Conservation (phyloP, 2,329 filamentous ascomycete genomes). For the Colletotrichum orchidophilum region DNA sequence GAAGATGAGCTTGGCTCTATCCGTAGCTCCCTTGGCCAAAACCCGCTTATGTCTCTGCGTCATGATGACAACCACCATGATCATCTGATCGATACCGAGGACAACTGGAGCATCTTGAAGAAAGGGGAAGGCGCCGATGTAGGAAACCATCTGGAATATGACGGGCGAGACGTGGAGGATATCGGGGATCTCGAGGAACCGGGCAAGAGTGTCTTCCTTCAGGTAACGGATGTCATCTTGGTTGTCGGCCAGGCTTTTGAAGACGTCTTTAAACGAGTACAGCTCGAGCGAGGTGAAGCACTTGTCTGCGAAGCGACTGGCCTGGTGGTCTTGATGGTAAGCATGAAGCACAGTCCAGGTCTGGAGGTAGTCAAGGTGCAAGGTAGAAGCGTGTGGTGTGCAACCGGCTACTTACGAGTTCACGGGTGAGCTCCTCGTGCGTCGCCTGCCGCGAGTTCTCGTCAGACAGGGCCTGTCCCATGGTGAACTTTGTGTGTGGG, state of each 20-base stretch:
- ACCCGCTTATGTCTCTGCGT: conserved; percentile 75
- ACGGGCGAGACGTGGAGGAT: conserved; percentile 73
- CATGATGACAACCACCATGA: conserved; percentile 78
- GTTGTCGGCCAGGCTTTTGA: conserved; percentile 73
- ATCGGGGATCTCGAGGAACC: conserved; percentile 79
- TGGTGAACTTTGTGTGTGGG: conserved; percentile 40
- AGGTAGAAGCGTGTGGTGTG: background rate
- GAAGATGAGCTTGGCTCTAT: conserved; percentile 73
- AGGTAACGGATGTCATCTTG: conserved; percentile 71
- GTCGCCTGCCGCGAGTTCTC: conserved; percentile 55
- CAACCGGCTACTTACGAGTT: conserved; percentile 54
- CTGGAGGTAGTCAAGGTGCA: background rate
- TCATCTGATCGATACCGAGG: conserved; percentile 73
- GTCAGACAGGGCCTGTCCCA: conserved; percentile 63
- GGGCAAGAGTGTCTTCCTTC: conserved; percentile 74
- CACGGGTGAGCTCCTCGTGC: conserved; percentile 60
- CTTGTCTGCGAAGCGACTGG: conserved; percentile 71
- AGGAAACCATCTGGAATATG: conserved; percentile 76
- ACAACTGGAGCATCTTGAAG: conserved; percentile 75
- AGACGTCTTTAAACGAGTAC: conserved; percentile 79
- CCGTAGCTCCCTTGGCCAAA: conserved; percentile 64
- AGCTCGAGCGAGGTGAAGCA: conserved; percentile 78
- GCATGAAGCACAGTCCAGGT: background rate
- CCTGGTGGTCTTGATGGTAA: conserved; percentile 50
- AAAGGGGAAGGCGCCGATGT: conserved; percentile 79